phyloP scores from a whole-genome alignment of 1,139 yeast species.

The Pneumocystis oryctolagi region DNA sequence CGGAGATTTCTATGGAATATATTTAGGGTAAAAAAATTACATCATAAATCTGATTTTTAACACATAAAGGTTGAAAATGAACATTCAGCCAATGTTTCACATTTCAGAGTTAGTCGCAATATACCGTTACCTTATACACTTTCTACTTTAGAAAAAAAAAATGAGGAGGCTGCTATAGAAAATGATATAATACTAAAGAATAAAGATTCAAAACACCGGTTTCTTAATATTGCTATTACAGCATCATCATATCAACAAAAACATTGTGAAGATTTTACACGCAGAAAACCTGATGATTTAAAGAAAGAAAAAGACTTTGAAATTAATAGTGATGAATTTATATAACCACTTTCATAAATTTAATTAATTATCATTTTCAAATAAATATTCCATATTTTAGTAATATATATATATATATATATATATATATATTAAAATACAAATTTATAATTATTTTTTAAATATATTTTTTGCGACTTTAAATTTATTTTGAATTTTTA shows the following conservation, averaged over 20 bases:
- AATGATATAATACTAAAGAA: not conserved
- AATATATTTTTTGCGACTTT: no score
- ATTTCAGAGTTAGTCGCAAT: constrained; percentile 76
- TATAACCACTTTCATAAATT: not conserved
- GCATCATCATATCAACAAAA: not conserved
- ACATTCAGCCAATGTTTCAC: constrained; percentile 57
- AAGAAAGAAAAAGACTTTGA: not conserved
- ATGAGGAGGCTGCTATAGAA: not conserved
- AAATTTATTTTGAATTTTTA: no score
- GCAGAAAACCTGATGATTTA: not conserved
- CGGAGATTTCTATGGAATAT: constrained; percentile 80
- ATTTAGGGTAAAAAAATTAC: constrained; percentile 89
- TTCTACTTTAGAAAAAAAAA: not conserved
- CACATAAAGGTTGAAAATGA: constrained; percentile 1
- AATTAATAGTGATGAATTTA: not conserved
- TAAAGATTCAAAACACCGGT: not conserved
- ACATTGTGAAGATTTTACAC: not conserved
- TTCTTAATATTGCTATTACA: not conserved
- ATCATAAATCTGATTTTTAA: constrained; percentile 30
- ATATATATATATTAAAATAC: no score
- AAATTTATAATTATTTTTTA: no score
- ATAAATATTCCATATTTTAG: not conserved
- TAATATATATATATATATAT: no score
- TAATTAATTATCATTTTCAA: not conserved
- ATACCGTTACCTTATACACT: constrained; percentile 35